Conservation (phyloP, 257 asterid genomes). For the Solanum chiquidenum region DNA sequence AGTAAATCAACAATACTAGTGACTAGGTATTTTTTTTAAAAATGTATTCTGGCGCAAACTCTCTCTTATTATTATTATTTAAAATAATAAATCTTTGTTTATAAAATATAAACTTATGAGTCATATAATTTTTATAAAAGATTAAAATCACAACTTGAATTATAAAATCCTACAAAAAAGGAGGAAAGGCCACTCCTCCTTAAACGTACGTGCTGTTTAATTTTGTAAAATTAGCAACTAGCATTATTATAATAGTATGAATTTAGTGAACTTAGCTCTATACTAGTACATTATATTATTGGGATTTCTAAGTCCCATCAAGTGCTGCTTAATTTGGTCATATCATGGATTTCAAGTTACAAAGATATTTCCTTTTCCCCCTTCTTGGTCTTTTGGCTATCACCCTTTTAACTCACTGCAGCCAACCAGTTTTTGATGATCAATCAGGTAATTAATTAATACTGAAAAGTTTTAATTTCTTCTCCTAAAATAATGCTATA, state of each 20-base stretch:
- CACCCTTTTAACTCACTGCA: background rate
- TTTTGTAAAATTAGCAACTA: background rate
- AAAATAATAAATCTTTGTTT: background rate
- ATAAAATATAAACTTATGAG: background rate
- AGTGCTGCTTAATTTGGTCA: background rate
- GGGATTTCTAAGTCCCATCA: background rate
- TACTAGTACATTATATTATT: background rate
- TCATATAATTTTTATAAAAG: background rate
- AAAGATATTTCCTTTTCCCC: background rate
- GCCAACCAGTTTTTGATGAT: background rate
- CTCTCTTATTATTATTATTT: background rate
- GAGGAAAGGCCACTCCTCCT: constrained; percentile 30
- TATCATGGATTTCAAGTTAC: background rate
- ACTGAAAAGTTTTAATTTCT: background rate
- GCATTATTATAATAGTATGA: background rate
- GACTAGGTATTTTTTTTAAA: background rate
- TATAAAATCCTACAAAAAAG: background rate
- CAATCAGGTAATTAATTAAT: background rate
- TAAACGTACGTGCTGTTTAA: background rate
- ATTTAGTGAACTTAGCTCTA: background rate
- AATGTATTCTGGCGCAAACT: background rate
- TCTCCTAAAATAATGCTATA: background rate
- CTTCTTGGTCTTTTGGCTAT: background rate
- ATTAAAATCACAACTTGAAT: background rate
- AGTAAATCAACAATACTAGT: background rate